Conservation (phyloP, 345 rosid species). For the Conringia planisiliqua region DNA sequence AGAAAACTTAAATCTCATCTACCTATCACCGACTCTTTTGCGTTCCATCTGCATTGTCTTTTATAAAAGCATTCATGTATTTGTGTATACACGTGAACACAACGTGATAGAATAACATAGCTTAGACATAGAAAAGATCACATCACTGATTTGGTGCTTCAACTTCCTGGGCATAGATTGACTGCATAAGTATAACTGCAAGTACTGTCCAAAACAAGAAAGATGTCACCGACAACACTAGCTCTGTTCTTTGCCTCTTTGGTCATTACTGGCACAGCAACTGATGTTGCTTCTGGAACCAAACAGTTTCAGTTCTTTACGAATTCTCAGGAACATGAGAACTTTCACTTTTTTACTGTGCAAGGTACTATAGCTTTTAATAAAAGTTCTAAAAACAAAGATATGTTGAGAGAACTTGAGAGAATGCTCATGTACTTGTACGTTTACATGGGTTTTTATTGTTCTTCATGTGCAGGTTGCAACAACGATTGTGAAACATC, state of each 20-base stretch:
- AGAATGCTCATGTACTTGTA: neutral
- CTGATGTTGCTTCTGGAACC: neutral
- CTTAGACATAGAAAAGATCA: neutral
- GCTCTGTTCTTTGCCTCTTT: constrained; percentile 13
- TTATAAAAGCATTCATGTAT: neutral
- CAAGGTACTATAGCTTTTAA: constrained; percentile 4
- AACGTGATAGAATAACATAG: neutral
- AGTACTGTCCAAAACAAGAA: constrained; percentile 5
- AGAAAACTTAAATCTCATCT: constrained; percentile 13
- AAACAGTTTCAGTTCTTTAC: neutral
- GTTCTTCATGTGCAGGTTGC: constrained; percentile 52
- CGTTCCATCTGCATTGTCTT: constrained; percentile 20
- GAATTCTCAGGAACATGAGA: constrained; percentile 2
- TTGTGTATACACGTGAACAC: constrained; percentile 15
- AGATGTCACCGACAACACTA: constrained; percentile 15
- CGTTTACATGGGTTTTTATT: neutral
- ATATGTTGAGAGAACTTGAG: neutral
- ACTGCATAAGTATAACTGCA: constrained; percentile 4
- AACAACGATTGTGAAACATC: constrained; percentile 70
- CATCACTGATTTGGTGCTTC: neutral
- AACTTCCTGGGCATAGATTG: neutral
- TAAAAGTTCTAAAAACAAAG: neutral
- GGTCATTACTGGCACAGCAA: neutral
- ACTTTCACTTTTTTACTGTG: constrained; percentile 3
- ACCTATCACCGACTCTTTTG: constrained; percentile 20